Percentiles rank a stretch among this genome's conserved stretches.
Conservation (phyloP, 495 filamentous ascomycete species). For the Aspergillus leporis region DNA sequence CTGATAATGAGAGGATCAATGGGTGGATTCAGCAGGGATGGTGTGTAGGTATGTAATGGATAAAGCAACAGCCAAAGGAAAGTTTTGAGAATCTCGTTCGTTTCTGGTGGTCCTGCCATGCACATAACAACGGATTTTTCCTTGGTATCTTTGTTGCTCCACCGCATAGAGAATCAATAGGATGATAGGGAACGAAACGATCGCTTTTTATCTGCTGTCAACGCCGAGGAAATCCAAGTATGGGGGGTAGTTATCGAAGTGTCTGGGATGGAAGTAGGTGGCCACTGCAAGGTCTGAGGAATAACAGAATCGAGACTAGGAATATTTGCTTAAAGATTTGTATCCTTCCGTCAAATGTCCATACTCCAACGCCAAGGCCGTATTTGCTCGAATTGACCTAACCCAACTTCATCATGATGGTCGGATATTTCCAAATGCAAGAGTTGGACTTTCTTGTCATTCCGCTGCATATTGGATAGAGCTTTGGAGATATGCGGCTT, state of each 20-base stretch:
- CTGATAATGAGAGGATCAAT: slow-evolving; percentile 3
- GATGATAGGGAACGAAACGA: slow-evolving; percentile 10
- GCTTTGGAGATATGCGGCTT: slow-evolving; percentile 39
- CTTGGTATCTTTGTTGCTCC: slow-evolving; percentile 1
- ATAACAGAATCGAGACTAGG: slow-evolving; percentile 1
- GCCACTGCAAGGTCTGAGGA: background rate
- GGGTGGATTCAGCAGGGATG: slow-evolving; percentile 3
- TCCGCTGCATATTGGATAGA: slow-evolving; percentile 33
- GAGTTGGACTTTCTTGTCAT: slow-evolving; percentile 40
- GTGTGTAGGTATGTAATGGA: slow-evolving; percentile 2
- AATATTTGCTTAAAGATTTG: background rate
- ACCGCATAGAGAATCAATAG: slow-evolving; percentile 8
- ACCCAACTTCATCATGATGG: slow-evolving; percentile 32
- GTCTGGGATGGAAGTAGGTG: slow-evolving; percentile 11
- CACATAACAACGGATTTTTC: slow-evolving; percentile 13
- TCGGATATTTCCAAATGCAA: slow-evolving; percentile 47
- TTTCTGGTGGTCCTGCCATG: slow-evolving; percentile 30
- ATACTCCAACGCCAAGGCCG: slow-evolving; percentile 52
- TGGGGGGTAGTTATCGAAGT: slow-evolving; percentile 7
- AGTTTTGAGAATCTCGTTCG: slow-evolving; percentile 2
- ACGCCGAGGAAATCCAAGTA: slow-evolving; percentile 15
- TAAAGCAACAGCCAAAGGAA: slow-evolving; percentile 2
- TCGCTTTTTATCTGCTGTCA: slow-evolving; percentile 19
- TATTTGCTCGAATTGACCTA: slow-evolving; percentile 42
- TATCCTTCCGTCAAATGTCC: slow-evolving; percentile 39